Evolutionary conservation across 768 basidiomycete genomes (phyloP), one percentile per base, ranked within the genome.

Genomic region (Leucocoprinus sp.): DNA sequence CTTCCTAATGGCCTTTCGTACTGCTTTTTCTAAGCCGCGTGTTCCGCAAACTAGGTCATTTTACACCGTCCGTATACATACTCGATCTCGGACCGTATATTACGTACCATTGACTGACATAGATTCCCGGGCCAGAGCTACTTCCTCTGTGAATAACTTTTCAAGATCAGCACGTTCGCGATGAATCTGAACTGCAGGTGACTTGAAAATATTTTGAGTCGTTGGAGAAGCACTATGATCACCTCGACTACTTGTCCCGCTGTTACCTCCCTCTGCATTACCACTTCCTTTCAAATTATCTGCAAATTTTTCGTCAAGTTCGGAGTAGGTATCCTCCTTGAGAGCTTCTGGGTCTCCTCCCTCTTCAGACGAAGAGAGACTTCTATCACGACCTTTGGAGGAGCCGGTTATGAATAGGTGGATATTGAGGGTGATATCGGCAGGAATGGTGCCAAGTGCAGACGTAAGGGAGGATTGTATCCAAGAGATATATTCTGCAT

Each of bases 51-150:
- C 76, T 79, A 9, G 42, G 17, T n/a, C 8, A 17, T 26, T 39
- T 14, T 23, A 5, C n/a, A 15, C 22, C 22, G 0, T 28, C 27
- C 27, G 27, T n/a, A 22, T 22, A 12, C 11, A 3, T 19, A 8
- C 22, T 4, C 24, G 14, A 11, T 22, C 12, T 22, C n/a, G 24
- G 35, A 11, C 37, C 15, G 9, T 35, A 18, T 9, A 26, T 11
- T 0, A 61, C 68, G 6, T 45, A 75, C 77, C 76, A 23, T 64
- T 73, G 21, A 79, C 68, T 6, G 70, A 68, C 54, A 76, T 61
- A 4, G 62, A 57, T 5, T 71, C 75, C 2, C 51, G 52, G 6
- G 61, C 59, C 5, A 50, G 49, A 2, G 35, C 52, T 7, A 70
- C 63, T 49, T 76, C 73, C 11, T 62, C 58, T 2, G 52, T 45